phyloP scores from a whole-genome alignment of 306 rosid species.

The Argentina anserina region DNA sequence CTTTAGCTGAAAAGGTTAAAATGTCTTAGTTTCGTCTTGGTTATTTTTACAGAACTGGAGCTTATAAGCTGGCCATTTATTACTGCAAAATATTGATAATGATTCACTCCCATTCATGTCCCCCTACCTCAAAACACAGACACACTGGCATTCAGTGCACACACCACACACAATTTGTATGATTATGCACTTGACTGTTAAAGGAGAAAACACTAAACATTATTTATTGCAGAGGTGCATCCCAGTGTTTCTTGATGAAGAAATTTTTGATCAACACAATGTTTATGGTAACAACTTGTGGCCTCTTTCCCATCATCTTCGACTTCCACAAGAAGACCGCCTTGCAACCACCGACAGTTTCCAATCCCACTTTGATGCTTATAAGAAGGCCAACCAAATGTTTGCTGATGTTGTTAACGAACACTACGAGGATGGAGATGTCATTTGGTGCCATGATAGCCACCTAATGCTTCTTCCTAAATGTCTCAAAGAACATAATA shows the following conservation, averaged over 20 bases:
- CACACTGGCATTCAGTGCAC: background rate
- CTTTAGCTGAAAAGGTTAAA: constrained; percentile 90
- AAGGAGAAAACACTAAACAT: background rate
- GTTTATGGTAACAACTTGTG: constrained; percentile 93
- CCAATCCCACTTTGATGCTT: constrained; percentile 93
- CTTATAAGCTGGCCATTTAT: background rate
- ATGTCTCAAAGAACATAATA: constrained; percentile 72
- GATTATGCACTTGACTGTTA: background rate
- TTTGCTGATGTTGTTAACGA: constrained; percentile 86
- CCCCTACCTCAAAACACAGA: background rate
- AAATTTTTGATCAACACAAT: constrained; percentile 79
- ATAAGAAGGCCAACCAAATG: constrained; percentile 83
- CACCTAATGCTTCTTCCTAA: constrained; percentile 93
- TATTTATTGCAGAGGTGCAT: constrained; percentile 72
- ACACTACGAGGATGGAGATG: constrained; percentile 88
- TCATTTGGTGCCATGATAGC: constrained; percentile 95
- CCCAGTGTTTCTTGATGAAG: constrained; percentile 90
- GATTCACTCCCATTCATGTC: constrained; percentile 4
- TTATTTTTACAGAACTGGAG: constrained; percentile 17
- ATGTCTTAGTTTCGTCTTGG: constrained; percentile 18
- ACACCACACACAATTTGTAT: background rate
- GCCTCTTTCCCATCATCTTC: constrained; percentile 91
- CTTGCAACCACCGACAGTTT: constrained; percentile 91
- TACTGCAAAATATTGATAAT: background rate
- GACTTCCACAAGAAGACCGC: constrained; percentile 93